These are phyloP conservation scores for Gypsophila paniculata DNA, from an alignment of 179 eudicot species.

Conservation along the genomic window DNA sequence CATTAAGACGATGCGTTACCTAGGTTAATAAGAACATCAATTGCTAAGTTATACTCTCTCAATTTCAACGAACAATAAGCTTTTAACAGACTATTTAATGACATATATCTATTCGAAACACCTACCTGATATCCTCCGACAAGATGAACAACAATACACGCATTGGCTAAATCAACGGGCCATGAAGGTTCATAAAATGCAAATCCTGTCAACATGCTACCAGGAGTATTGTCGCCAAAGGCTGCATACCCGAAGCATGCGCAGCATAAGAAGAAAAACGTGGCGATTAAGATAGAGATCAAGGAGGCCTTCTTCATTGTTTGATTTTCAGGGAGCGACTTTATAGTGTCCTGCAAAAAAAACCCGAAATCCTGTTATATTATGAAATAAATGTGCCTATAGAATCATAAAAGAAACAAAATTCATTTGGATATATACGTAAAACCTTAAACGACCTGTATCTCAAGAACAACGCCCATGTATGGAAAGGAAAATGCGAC, in stretches of 20 bases:
- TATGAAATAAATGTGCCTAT: not conserved
- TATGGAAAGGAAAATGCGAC: constrained; percentile 65
- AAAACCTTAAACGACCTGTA: constrained; percentile 33
- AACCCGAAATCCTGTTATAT: not conserved
- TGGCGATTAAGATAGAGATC: constrained; percentile 36
- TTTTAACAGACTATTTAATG: no score
- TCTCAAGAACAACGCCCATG: constrained; percentile 50
- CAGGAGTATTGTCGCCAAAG: constrained; percentile 52
- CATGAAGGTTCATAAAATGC: constrained; percentile 53
- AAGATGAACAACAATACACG: constrained; percentile 47
- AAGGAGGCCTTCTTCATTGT: constrained; percentile 50
- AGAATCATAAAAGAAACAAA: not conserved
- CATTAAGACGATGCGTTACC: not conserved
- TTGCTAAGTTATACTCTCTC: not conserved
- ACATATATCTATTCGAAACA: no score
- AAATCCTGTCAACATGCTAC: constrained; percentile 51
- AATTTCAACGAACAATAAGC: not conserved
- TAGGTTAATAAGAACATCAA: not conserved
- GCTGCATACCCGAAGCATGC: constrained; percentile 59
- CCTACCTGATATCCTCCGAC: constrained; percentile 60
- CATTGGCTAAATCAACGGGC: constrained; percentile 54
- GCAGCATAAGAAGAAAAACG: constrained; percentile 50
- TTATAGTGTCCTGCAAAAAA: constrained; percentile 44
- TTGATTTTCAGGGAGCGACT: constrained; percentile 41
- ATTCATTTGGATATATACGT: not conserved